Conservation (phyloP, 345 rosid species). For the Theobroma cacao region DNA sequence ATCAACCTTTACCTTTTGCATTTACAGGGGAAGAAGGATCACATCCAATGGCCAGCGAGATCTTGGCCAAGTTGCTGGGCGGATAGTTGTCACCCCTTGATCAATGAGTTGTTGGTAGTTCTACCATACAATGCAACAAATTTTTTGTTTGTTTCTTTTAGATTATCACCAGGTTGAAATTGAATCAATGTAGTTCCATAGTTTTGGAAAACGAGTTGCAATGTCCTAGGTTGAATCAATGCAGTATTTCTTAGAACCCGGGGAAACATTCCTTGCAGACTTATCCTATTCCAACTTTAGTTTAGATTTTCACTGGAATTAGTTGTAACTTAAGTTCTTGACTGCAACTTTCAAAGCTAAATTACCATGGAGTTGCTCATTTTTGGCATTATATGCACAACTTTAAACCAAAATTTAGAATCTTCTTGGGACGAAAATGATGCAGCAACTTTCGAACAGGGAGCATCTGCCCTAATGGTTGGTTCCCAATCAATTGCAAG, state of each 20-base stretch:
- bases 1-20: neutral
- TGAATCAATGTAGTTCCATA: neutral
- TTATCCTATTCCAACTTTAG: neutral
- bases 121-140: neutral
- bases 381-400: neutral
- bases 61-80: slow-evolving; percentile 85
- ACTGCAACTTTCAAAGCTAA: neutral
- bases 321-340: neutral
- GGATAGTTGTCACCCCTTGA: slow-evolving; percentile 28
- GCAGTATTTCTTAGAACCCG: neutral
- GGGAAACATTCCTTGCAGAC: neutral
- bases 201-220: neutral
- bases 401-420: neutral
- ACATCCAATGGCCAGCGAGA: slow-evolving; percentile 78
- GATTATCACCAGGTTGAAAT: neutral
- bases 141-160: neutral
- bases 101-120: neutral
- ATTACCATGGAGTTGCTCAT: neutral
- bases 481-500: neutral
- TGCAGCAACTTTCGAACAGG: neutral
- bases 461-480: neutral
- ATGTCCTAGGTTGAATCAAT: neutral
- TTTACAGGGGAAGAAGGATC: slow-evolving; percentile 66
- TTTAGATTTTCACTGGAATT: neutral
- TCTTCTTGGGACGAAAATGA: neutral